These are phyloP conservation scores for Aspergillus coremiiformis DNA, from an alignment of 495 filamentous ascomycete genomes.

Conservation along the genomic window DNA sequence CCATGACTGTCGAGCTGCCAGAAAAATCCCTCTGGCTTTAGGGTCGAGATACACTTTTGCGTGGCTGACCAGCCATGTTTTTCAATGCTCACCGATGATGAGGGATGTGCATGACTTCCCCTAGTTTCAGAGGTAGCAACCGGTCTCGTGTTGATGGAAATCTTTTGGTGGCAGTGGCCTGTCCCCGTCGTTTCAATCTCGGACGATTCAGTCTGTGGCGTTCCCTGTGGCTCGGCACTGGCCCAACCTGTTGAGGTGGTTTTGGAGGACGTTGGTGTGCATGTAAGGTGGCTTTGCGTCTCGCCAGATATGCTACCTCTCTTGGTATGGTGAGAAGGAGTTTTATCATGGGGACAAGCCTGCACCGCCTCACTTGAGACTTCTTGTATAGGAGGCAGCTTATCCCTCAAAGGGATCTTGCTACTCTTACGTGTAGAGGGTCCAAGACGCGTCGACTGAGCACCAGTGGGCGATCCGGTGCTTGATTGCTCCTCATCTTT, in stretches of 20 bases:
- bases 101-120: conserved; percentile 13
- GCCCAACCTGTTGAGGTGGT: neutral
- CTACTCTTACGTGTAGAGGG: neutral
- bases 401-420: neutral
- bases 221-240: neutral
- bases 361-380: neutral
- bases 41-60: neutral
- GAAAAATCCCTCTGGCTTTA: conserved; percentile 14
- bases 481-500: neutral
- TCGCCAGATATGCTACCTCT: neutral
- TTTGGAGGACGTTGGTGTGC: neutral
- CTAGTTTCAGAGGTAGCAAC: neutral
- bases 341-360: neutral
- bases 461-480: neutral
- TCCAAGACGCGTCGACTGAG: neutral
- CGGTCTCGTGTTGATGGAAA: neutral
- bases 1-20: conserved; percentile 21
- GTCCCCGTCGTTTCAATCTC: neutral
- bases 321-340: neutral
- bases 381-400: conserved; percentile 7
- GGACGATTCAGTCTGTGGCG: conserved; percentile 7
- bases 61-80: neutral
- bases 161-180: neutral
- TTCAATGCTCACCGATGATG: neutral
- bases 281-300: neutral